Percentiles rank a stretch among this genome's conserved stretches.
phyloP scores from a whole-genome alignment of 345 rosid species.

The Dovyalis caffra region DNA sequence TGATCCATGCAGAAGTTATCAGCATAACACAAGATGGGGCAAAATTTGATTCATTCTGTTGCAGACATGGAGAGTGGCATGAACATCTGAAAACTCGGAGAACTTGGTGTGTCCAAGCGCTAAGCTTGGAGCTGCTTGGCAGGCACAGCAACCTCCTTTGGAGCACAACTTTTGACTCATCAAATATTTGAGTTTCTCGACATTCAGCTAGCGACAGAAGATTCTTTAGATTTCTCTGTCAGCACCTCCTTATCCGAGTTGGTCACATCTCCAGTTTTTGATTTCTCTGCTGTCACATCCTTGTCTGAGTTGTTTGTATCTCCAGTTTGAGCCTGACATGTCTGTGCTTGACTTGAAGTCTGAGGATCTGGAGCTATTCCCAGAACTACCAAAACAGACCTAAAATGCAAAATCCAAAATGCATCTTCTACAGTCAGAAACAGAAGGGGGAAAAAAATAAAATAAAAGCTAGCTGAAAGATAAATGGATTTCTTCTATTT shows the following conservation, averaged over 20 bases:
- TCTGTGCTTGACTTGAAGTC: constrained; percentile 42
- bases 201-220: constrained; percentile 48
- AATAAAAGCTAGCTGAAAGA: neutral
- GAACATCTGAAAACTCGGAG: neutral
- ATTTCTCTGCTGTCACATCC: constrained; percentile 45
- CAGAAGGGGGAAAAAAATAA: too few species aligned
- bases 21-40: neutral
- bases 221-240: constrained; percentile 54
- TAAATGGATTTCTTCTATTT: neutral
- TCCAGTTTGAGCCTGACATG: constrained; percentile 52
- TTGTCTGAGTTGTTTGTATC: constrained; percentile 55
- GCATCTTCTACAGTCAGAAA: constrained; percentile 14
- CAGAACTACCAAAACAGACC: constrained; percentile 72
- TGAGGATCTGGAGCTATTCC: constrained; percentile 75
- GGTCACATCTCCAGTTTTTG: constrained; percentile 51
- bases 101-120: neutral
- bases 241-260: constrained; percentile 49
- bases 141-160: neutral
- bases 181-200: neutral
- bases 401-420: constrained; percentile 30
- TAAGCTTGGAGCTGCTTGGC: constrained; percentile 9
- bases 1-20: neutral
- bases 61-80: neutral
- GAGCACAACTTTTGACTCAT: neutral
- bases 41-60: neutral